A percentile compares a stretch with the other conserved stretches of the same genome.
phyloP scores from a whole-genome alignment of 192 early-diverging fungal species.

The Diversispora epigaea region DNA sequence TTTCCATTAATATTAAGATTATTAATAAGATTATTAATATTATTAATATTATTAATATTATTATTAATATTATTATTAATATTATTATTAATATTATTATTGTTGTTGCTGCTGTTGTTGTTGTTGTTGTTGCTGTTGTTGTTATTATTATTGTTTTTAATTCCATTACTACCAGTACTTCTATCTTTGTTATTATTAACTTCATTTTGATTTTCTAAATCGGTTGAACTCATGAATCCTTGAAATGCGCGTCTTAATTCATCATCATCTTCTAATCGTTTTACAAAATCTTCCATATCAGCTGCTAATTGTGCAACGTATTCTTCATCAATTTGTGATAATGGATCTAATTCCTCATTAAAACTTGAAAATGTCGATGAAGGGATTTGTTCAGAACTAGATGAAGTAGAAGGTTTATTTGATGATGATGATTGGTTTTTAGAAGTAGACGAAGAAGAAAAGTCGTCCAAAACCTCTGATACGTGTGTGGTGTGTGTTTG shows the following conservation, averaged over 20 bases:
- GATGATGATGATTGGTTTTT: slow-evolving; percentile 31
- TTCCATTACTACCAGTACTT: neutral
- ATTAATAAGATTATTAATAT: neutral
- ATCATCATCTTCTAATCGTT: slow-evolving; percentile 55
- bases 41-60: no score
- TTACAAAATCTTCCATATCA: slow-evolving; percentile 81
- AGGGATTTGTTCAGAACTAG: slow-evolving; percentile 35
- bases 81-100: no score
- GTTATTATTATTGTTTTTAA: neutral
- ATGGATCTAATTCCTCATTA: slow-evolving; percentile 33
- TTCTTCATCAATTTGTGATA: slow-evolving; percentile 58
- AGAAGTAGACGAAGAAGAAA: slow-evolving; percentile 42
- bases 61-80: no score
- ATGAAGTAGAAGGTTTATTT: slow-evolving; percentile 45
- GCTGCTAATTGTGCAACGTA: slow-evolving; percentile 72
- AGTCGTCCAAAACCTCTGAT: slow-evolving; percentile 76
- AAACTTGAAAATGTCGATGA: slow-evolving; percentile 7
- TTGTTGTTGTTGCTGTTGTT: no score
- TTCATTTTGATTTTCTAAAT: slow-evolving; percentile 33
- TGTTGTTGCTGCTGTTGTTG: no score
- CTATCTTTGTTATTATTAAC: slow-evolving; percentile 24
- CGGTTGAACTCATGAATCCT: slow-evolving; percentile 52
- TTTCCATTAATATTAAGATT: slow-evolving; percentile 7
- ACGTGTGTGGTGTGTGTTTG: neutral
- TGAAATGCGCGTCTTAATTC: slow-evolving; percentile 58